phyloP scores from a whole-genome alignment of 176 grass and related monocot genomes.

The Paspalum notatum region DNA sequence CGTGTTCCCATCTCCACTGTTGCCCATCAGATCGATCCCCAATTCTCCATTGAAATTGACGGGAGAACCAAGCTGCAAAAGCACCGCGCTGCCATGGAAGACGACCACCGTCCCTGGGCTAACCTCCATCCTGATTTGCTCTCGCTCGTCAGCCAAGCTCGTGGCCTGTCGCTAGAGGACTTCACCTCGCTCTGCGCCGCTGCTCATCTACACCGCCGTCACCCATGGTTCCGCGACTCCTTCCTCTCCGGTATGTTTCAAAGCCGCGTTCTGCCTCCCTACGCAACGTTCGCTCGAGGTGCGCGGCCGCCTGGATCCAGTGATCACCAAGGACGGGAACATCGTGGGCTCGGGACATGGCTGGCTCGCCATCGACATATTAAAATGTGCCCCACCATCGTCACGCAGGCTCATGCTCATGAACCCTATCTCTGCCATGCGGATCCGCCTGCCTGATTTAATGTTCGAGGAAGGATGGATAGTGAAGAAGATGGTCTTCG shows the following conservation, averaged over 20 bases:
- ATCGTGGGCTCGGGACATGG: neutral
- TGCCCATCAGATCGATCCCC: neutral
- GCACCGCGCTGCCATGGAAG: neutral
- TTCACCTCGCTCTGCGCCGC: neutral
- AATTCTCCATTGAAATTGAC: neutral
- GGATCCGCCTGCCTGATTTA: neutral
- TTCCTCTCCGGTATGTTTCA: neutral
- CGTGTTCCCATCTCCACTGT: neutral
- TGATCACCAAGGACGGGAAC: neutral
- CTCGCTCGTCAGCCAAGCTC: neutral
- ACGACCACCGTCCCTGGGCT: neutral
- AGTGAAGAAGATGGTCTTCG: neutral
- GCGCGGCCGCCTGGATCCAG: neutral
- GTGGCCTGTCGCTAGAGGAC: neutral
- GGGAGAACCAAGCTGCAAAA: neutral
- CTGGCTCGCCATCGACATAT: neutral
- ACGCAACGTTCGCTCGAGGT: neutral
- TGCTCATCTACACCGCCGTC: neutral
- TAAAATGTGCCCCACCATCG: neutral
- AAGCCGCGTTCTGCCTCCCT: neutral
- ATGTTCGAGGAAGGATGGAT: neutral
- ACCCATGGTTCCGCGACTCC: neutral
- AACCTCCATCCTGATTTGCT: neutral
- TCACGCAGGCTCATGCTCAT: neutral
- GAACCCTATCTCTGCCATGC: neutral